These are phyloP conservation scores for Lophiotrema nucula DNA, from an alignment of 495 filamentous ascomycete genomes.

Conservation along the genomic window DNA sequence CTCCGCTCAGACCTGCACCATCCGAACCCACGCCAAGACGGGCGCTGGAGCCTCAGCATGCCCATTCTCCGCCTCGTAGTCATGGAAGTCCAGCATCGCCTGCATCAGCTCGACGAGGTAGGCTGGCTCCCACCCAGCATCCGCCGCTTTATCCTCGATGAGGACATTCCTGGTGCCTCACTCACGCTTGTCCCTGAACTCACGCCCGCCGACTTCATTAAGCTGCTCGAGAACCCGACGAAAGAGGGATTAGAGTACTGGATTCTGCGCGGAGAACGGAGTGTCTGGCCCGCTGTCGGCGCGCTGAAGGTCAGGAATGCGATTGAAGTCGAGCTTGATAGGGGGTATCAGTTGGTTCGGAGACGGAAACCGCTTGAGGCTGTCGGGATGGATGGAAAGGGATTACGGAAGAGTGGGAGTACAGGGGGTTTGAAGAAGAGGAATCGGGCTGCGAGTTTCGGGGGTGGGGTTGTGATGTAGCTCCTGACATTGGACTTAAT, in stretches of 20 bases:
- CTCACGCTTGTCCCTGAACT: conserved; percentile 83
- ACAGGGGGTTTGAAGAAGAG: conserved; percentile 25
- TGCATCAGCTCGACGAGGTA: conserved; percentile 77
- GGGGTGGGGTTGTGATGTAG: conserved; percentile 13
- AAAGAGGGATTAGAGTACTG: conserved; percentile 75
- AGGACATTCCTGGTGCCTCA: conserved; percentile 76
- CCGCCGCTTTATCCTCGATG: conserved; percentile 80
- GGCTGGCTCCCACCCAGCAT: conserved; percentile 66
- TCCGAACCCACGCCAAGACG: conserved; percentile 59
- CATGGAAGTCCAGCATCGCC: conserved; percentile 76
- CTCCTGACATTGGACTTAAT: too few relatives aligned
- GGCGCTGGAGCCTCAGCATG: conserved; percentile 55
- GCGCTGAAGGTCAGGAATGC: conserved; percentile 81
- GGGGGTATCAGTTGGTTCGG: conserved; percentile 75
- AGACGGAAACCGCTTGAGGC: conserved; percentile 53
- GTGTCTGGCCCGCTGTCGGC: conserved; percentile 88
- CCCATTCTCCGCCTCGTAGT: conserved; percentile 68
- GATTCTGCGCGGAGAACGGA: conserved; percentile 79
- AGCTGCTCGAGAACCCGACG: conserved; percentile 77
- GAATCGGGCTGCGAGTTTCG: conserved; percentile 33
- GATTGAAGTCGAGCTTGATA: conserved; percentile 82
- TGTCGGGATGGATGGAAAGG: not conserved
- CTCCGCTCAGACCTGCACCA: conserved; percentile 77
- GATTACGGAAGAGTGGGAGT: conserved; percentile 26
- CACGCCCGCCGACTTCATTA: conserved; percentile 64